Conservation (phyloP, 768 basidiomycete species). For the Trichaptum fuscoviolaceum region DNA sequence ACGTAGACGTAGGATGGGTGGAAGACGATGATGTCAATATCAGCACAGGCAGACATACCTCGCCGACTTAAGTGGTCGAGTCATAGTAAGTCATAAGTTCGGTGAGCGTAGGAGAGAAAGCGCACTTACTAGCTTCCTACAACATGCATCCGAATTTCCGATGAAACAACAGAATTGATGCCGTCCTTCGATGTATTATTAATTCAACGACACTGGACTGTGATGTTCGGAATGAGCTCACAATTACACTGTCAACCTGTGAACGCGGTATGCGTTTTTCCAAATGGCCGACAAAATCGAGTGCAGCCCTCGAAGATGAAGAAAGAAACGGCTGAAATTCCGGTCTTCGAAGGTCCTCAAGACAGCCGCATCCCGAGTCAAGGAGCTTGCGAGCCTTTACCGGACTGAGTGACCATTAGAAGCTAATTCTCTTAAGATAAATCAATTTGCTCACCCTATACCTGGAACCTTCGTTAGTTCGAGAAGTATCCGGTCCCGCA, state of each 20-base stretch:
- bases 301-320: conserved; percentile 30
- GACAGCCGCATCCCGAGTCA: conserved; percentile 41
- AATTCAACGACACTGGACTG: not conserved
- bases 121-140: conserved; percentile 52
- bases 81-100: too few relatives aligned
- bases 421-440: not conserved
- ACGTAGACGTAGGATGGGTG: conserved; percentile 42
- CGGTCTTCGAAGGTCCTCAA: conserved; percentile 35
- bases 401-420: conserved; percentile 10
- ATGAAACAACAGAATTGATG: conserved; percentile 38
- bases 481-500: conserved; percentile 21
- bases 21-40: conserved; percentile 38
- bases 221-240: conserved; percentile 21
- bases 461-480: conserved; percentile 36
- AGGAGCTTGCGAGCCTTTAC: conserved; percentile 39
- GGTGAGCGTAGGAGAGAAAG: too few relatives aligned
- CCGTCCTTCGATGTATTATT: conserved; percentile 35
- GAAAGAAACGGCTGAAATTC: conserved; percentile 35
- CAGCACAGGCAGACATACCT: conserved; percentile 27
- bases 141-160: conserved; percentile 44
- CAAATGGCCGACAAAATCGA: conserved; percentile 37
- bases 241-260: conserved; percentile 43
- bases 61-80: conserved; percentile 39
- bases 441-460: conserved; percentile 37
- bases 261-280: conserved; percentile 29